Evolutionary conservation across 2,329 filamentous ascomycete genomes (phyloP), one percentile per base, ranked within the genome.

Genomic region (Incumbomyces lentus): DNA sequence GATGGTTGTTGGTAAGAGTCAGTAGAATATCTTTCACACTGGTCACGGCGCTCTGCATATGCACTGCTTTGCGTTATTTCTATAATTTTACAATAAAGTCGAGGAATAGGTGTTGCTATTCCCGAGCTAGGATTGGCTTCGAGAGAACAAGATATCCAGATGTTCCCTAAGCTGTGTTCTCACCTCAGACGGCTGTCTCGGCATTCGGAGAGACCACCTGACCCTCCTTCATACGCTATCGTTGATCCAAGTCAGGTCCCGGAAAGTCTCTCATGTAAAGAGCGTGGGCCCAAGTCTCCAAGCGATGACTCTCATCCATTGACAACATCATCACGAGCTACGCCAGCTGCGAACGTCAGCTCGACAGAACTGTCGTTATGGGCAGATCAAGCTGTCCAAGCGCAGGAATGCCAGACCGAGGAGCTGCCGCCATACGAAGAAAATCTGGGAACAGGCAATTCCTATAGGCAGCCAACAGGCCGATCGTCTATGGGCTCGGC

Each of bases 381-480:
- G 33, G 19, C 38, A 16, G 33, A 37, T 13, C 6, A 13, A 11
- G 22, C n/a, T 3, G 33, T 37, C 16, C 33, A n/a, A 16, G n/a
- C 13, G 6, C 18, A 31, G 11, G 8, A 45, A 6, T 7, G 19
- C 7, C 33, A 8, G 33, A n/a, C 4, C 7, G 42, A 45, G 14
- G 33, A 45, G 22, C 42, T 45, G 11, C 42, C 42, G 16, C 33
- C 42, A 29, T 45, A 45, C 22, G 33, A 45, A 22, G 42, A 45
- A 18, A 19, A 7, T 5, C 42, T 19, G 29, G 16, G 17, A 30
- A 10, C 18, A 38, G 14, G 17, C 2, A n/a, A n/a, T 29, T 29
- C 16, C 11, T 13, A n/a, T n/a, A 6, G 6, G 14, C 5, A 2
- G 5, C 30, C 34, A 29, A 17, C 42, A n/a, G 38, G 34, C 29